Evolutionary conservation across 2,329 filamentous ascomycete genomes (phyloP).

Genomic region (Talaromyces sp.): DNA sequence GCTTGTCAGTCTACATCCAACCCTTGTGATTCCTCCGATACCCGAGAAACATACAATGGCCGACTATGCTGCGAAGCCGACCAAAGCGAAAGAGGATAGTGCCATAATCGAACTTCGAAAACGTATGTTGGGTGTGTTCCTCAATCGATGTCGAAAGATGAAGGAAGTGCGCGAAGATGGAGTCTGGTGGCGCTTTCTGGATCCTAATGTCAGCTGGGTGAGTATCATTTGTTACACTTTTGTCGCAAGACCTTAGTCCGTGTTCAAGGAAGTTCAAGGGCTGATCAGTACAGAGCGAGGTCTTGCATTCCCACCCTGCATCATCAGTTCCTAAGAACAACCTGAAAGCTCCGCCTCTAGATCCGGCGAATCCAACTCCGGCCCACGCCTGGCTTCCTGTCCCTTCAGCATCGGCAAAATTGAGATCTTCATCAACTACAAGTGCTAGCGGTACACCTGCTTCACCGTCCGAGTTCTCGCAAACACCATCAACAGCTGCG

Average conservation of each 20-base stretch:
- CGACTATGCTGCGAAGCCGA: slow-evolving; percentile 96
- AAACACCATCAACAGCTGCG: slow-evolving; percentile 13
- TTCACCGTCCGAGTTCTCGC: slow-evolving; percentile 50
- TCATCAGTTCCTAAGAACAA: slow-evolving; percentile 90
- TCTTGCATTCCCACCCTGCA: slow-evolving; percentile 87
- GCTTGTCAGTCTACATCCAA: slow-evolving; percentile 87
- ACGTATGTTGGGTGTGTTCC: slow-evolving; percentile 91
- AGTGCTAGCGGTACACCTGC: slow-evolving; percentile 52
- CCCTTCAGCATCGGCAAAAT: slow-evolving; percentile 78
- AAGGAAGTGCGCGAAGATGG: slow-evolving; percentile 87
- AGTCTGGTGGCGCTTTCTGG: slow-evolving; percentile 95
- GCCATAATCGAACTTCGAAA: slow-evolving; percentile 96
- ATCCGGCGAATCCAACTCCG: slow-evolving; percentile 85
- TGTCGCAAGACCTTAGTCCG: neutral
- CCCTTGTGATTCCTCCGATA: slow-evolving; percentile 91
- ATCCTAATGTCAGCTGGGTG: slow-evolving; percentile 99
- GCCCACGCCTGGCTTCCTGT: slow-evolving; percentile 86
- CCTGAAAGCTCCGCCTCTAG: slow-evolving; percentile 89
- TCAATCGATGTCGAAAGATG: slow-evolving; percentile 92
- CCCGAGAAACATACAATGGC: slow-evolving; percentile 99
- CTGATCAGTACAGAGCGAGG: slow-evolving; percentile 67
- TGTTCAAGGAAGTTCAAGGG: neutral
- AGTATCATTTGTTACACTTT: slow-evolving; percentile 22
- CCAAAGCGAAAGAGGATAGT: slow-evolving; percentile 94
- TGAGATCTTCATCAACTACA: slow-evolving; percentile 56